phyloP scores from a whole-genome alignment of 1,139 yeast genomes.

The Pichia sp. region DNA sequence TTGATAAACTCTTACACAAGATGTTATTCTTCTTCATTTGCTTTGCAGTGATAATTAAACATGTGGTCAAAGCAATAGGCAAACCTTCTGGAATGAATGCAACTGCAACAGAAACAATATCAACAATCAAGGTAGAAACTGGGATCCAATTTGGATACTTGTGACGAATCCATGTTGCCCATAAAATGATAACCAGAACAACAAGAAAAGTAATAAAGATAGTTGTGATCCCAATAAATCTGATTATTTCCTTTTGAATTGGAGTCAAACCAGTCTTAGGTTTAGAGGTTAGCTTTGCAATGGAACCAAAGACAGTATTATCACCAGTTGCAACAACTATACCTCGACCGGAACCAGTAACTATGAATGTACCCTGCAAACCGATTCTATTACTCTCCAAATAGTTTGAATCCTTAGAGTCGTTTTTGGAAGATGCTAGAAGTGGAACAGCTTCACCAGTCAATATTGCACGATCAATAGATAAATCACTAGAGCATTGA shows the following conservation, averaged over 20 bases:
- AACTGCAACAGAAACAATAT: too few relatives aligned
- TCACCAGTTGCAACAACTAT: conserved; percentile 88
- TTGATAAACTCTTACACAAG: conserved; percentile 87
- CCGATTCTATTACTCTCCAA: conserved; percentile 68
- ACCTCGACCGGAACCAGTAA: conserved; percentile 78
- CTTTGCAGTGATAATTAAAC: conserved; percentile 84
- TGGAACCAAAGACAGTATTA: conserved; percentile 92
- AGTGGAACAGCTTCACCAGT: conserved; percentile 95
- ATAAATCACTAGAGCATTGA: conserved; percentile 14
- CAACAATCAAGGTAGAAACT: conserved; percentile 79
- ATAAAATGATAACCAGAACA: too few relatives aligned
- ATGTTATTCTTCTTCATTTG: conserved; percentile 63
- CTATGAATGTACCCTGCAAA: conserved; percentile 82
- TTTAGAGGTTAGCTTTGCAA: conserved; percentile 89
- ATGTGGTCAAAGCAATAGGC: conserved; percentile 95
- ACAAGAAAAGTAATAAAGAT: too few relatives aligned
- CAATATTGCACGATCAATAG: conserved; percentile 50
- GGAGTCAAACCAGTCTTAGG: conserved; percentile 94
- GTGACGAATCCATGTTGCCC: too few relatives aligned
- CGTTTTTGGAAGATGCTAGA: conserved; percentile 60
- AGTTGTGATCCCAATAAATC: conserved; percentile 66
- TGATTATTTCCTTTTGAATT: conserved; percentile 89
- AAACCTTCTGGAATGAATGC: conserved; percentile 96
- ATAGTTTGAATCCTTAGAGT: conserved; percentile 51
- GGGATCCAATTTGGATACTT: conserved; percentile 40